Percentiles rank a stretch among this genome's conserved stretches.
Conservation (phyloP, 306 rosid genomes). For the Acacia confusa region DNA sequence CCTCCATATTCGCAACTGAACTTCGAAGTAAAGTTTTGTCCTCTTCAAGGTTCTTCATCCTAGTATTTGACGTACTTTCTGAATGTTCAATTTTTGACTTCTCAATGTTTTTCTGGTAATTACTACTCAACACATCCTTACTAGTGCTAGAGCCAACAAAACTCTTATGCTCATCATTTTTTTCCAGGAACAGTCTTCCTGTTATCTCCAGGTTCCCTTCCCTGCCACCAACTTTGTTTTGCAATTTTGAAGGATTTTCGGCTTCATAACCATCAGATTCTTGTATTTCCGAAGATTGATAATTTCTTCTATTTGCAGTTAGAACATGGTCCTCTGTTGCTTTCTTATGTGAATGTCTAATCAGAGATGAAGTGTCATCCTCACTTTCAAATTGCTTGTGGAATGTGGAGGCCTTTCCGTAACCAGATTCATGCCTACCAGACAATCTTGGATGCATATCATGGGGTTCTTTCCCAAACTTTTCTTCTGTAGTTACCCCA, state of each 20-base stretch:
- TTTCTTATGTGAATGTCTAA: slow-evolving; percentile 37
- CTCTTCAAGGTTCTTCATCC: slow-evolving; percentile 40
- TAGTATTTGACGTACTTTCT: slow-evolving; percentile 42
- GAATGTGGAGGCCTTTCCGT: slow-evolving; percentile 48
- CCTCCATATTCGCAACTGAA: slow-evolving; percentile 49
- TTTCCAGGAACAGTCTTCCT: slow-evolving; percentile 40
- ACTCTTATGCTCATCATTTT: slow-evolving; percentile 34
- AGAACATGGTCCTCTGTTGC: slow-evolving; percentile 43
- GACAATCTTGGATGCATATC: slow-evolving; percentile 38
- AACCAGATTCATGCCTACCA: slow-evolving; percentile 41
- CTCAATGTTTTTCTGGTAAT: slow-evolving; percentile 39
- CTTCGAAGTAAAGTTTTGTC: slow-evolving; percentile 32
- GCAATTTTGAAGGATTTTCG: slow-evolving; percentile 37
- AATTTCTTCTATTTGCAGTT: slow-evolving; percentile 45
- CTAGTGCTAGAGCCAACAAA: slow-evolving; percentile 31
- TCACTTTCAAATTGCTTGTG: slow-evolving; percentile 42
- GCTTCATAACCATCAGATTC: slow-evolving; percentile 36
- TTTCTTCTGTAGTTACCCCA: slow-evolving; percentile 42
- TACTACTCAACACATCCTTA: slow-evolving; percentile 38
- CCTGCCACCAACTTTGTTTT: slow-evolving; percentile 32
- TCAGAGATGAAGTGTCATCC: slow-evolving; percentile 47
- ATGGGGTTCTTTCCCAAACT: slow-evolving; percentile 43
- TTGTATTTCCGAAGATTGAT: slow-evolving; percentile 37
- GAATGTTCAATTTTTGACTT: slow-evolving; percentile 44
- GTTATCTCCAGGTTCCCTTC: slow-evolving; percentile 45